Base-by-base conservation (phyloP, 2,329 filamentous ascomycete genomes). In the Chaetomium globosum region DNA sequence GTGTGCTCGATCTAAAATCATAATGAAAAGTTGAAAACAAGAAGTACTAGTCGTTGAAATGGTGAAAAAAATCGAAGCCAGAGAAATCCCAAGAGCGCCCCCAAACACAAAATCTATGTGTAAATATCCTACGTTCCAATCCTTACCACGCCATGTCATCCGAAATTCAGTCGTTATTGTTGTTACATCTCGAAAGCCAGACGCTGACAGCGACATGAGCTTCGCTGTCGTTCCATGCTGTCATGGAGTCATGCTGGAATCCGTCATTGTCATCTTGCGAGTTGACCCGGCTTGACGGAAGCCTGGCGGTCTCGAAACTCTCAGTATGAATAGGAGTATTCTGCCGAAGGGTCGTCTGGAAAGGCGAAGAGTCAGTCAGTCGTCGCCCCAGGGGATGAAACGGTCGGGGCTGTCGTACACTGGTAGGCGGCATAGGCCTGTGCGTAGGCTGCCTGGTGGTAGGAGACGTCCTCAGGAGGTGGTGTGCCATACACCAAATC, bases 401-500 rank as follows among this genome's bases (percentile, higher is more conserved):
- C 7, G 19, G n/a, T 23, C 33, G 49, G 55, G 13, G 43, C 2
- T 9, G 26, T 39, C 55, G 16, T 43, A 67, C 65, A 67, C 36
- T 59, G 46, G 26, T 64, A 61, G 19, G 59, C 33, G 0, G 43
- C 23, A 46, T 64, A 66, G n/a, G 64, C 64, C 19, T 61, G 55
- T 2, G 39, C 39, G 26, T 65, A 65, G 28, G 64, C 64, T 12
- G 64, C 64, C n/a, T 46, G 49, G 36, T 57, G 43, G 31, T 63
- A 63, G 12, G 64, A 57, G 1, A 36, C 30, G 16, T 63, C 65
- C 1, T 68, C 68, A 8, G 67, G 67, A 23, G 69, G 63, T 13
- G 69, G 69, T 28, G 69, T 70, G 21, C 65, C 64, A 36, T 67
- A 70, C 19, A 68, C 61, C 16, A 70, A 54, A 19, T 70, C 69